These are phyloP conservation scores for Aspergillus campestris DNA, from an alignment of 495 filamentous ascomycete species.

Conservation along the genomic window DNA sequence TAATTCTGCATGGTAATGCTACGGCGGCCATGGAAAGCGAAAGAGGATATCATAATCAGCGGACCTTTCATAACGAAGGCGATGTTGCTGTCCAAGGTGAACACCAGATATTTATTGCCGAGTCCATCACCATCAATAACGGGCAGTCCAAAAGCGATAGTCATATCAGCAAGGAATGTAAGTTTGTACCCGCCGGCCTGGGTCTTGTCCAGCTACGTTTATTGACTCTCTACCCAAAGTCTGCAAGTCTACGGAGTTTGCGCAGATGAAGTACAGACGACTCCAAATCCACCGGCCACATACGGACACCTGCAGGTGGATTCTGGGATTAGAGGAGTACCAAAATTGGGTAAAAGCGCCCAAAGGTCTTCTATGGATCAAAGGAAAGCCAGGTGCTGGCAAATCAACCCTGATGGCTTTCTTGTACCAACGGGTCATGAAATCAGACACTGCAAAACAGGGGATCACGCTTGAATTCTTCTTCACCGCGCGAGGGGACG, in stretches of 20 bases:
- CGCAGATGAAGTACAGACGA: conserved; percentile 8
- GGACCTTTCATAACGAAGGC: no score
- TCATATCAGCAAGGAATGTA: no score
- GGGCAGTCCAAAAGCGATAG: no score
- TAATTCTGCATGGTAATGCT: no score
- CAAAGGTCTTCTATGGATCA: conserved; percentile 36
- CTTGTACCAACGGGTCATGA: conserved; percentile 5
- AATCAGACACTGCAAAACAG: not conserved
- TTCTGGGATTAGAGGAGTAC: conserved; percentile 24
- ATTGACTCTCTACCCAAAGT: not conserved
- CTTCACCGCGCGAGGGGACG: conserved; percentile 10
- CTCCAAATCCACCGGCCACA: conserved; percentile 15
- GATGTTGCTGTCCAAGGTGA: no score
- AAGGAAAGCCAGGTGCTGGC: conserved; percentile 42
- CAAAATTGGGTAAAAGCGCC: conserved; percentile 21
- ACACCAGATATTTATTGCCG: no score
- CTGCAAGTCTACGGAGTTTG: conserved; percentile 7
- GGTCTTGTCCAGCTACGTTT: no score
- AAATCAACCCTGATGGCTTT: conserved; percentile 39
- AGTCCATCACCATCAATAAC: no score
- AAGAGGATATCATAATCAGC: no score
- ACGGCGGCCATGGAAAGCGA: no score
- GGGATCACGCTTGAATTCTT: conserved; percentile 10
- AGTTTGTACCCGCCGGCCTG: no score
- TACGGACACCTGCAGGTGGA: conserved; percentile 29